Base-by-base conservation (phyloP, 2,329 filamentous ascomycete species). In the Reticulascus tulasneorum region DNA sequence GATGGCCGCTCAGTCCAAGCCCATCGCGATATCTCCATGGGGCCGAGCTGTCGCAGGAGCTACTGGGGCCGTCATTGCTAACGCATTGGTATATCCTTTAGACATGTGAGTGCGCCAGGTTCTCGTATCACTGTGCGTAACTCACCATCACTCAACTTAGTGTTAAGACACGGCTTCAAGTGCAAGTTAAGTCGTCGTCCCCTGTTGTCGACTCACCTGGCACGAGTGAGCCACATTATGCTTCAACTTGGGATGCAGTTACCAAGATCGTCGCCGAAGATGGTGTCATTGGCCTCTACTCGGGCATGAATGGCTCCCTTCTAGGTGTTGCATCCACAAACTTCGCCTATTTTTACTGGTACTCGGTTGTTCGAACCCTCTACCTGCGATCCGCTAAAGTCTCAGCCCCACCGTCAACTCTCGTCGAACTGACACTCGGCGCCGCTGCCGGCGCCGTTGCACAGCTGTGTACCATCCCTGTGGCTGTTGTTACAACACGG, bases 281-380 rank as follows among this genome's bases (percentile, higher is more conserved):
- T 49, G 93, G 93, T 21, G 38, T 93, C 8, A 54, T 69, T 29
- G 93, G 93, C 7, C 77, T 98, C 7, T 98, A 98, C 55, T 80
- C 86, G 34, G 93, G 93, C 42, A 90, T 98, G 59, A 75, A 79
- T 42, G 90, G 91, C 33, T 81, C 90, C 5, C 71, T 98, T 13
- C 67, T 97, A 33, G 93, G 93, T 35, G 93, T 98, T 23, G 91
- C 89, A 2, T 96, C 90, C 18, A 97, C 91, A 34, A 98, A 98
- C 63, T 98, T 98, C 59, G 93, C 93, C 53, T 98, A 98, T 67
- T 98, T 98, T 61, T 98, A 98, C 69, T 97, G 91, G 90, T 97
- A 97, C 61, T 91, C 88, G 6, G 67, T 93, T 19, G 87, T 96
- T 21, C 81, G 93, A 45, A 79, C 79, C 12, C 63, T 95, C 15